Evolutionary conservation across 164 flowering plant species (phyloP).

Genomic region (Macadamia integrifolia): DNA sequence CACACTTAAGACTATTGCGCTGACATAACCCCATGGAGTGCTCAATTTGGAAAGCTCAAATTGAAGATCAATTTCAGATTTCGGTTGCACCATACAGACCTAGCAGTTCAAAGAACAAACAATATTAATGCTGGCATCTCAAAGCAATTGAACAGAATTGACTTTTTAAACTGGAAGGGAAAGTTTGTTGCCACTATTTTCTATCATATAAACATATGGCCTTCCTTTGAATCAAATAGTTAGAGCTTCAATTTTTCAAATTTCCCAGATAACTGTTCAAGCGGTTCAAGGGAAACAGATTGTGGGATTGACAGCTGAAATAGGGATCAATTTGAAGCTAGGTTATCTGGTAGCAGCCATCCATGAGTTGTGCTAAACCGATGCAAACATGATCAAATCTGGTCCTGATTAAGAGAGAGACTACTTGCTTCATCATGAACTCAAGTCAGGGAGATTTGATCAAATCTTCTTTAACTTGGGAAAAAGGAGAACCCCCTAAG

Average conservation of each 20-base stretch:
- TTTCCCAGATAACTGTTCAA: too few species aligned
- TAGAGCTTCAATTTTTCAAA: too few species aligned
- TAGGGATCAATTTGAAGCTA: too few species aligned
- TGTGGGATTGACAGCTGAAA: too few species aligned
- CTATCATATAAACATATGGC: neutral
- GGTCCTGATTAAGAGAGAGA: neutral
- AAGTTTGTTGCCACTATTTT: neutral
- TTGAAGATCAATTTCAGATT: conserved; percentile 85
- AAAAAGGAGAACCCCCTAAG: too few species aligned
- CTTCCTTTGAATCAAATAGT: too few species aligned
- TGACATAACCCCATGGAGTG: conserved; percentile 86
- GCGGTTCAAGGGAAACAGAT: too few species aligned
- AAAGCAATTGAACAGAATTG: neutral
- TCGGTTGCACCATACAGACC: conserved; percentile 97
- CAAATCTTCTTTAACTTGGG: too few species aligned
- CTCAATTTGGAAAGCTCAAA: conserved; percentile 77
- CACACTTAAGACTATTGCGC: conserved; percentile 66
- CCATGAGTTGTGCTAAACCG: neutral
- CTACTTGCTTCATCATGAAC: too few species aligned
- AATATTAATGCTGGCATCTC: neutral
- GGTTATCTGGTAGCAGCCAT: neutral
- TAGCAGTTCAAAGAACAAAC: conserved; percentile 14
- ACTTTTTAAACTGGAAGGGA: neutral
- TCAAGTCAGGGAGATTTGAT: too few species aligned
- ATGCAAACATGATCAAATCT: neutral